Evolutionary conservation across 495 filamentous ascomycete genomes (phyloP).

Genomic region (Thermochaetoides thermophila): DNA sequence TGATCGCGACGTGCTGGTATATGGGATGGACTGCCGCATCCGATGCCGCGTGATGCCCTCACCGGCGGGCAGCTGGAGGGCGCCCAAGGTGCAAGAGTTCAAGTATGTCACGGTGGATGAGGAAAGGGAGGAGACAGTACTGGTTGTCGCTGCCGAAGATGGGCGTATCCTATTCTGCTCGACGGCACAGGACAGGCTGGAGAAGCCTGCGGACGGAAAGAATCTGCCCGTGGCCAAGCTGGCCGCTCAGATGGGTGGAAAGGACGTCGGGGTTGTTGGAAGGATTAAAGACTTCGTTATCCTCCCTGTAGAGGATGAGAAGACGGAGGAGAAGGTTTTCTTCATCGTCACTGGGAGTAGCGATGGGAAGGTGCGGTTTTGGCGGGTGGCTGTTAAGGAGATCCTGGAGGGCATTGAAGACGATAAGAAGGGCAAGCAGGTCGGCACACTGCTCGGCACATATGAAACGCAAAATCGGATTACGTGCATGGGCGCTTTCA

Average conservation of each 20-base stretch:
- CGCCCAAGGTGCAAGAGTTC: conserved; percentile 74
- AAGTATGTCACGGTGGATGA: conserved; percentile 45
- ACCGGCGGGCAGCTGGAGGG: too few relatives aligned
- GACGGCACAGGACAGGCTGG: conserved; percentile 33
- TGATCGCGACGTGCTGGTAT: conserved; percentile 72
- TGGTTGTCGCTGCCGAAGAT: conserved; percentile 85
- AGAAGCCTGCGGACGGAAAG: conserved; percentile 5
- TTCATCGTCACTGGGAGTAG: conserved; percentile 65
- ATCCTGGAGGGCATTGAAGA: conserved; percentile 18
- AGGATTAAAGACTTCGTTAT: conserved; percentile 83
- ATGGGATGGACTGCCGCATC: conserved; percentile 74
- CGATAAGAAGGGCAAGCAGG: conserved; percentile 29
- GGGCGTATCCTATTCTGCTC: conserved; percentile 77
- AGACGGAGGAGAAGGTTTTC: conserved; percentile 23
- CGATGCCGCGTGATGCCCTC: too few relatives aligned
- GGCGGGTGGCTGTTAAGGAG: conserved; percentile 40
- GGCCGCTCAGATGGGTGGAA: conserved; percentile 69
- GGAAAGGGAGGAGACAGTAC: conserved; percentile 31
- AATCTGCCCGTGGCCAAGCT: conserved; percentile 35
- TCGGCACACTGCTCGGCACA: conserved; percentile 59
- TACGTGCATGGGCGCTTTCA: conserved; percentile 74
- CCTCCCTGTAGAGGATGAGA: conserved; percentile 30
- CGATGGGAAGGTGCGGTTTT: conserved; percentile 67
- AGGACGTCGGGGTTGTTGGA: conserved; percentile 43
- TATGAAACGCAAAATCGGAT: conserved; percentile 81